These are phyloP conservation scores for Exophiala lecanii-corni DNA, from an alignment of 2,329 filamentous ascomycete species.

Conservation along the genomic window DNA sequence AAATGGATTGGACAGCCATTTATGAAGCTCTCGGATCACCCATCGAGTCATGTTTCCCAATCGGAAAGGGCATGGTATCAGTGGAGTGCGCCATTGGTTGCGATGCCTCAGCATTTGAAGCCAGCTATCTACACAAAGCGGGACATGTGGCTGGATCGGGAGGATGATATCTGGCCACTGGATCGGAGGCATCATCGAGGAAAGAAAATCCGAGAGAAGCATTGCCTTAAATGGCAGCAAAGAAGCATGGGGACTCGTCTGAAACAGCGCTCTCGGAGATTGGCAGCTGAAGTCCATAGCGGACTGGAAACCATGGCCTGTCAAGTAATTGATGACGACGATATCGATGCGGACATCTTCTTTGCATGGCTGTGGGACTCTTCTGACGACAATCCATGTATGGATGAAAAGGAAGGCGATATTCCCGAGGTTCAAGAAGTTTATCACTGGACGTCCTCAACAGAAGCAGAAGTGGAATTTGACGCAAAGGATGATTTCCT, in stretches of 20 bases:
- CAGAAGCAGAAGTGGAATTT: background rate
- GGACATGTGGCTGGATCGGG: constrained; percentile 18
- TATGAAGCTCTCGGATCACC: background rate
- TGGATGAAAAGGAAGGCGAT: background rate
- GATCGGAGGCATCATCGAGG: constrained; percentile 15
- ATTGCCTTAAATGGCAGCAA: constrained; percentile 1
- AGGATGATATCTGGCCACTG: constrained; percentile 12
- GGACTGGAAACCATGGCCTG: background rate
- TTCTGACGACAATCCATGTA: background rate
- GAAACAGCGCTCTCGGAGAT: background rate
- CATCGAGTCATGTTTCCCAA: background rate
- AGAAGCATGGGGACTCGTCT: background rate
- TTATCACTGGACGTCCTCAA: background rate
- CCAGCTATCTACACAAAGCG: constrained; percentile 14
- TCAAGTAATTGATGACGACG: background rate
- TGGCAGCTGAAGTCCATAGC: background rate
- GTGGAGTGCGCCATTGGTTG: constrained; percentile 3
- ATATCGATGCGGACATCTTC: background rate
- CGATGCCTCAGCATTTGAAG: background rate
- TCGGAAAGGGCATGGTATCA: background rate
- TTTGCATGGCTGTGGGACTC: background rate
- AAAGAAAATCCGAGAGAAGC: constrained; percentile 15
- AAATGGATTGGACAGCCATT: constrained; percentile 18
- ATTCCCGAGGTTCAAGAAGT: background rate
- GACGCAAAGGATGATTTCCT: background rate